These are phyloP conservation scores for Puccinellia tenuiflora DNA, from an alignment of 176 grass and related monocot species.

Conservation along the genomic window DNA sequence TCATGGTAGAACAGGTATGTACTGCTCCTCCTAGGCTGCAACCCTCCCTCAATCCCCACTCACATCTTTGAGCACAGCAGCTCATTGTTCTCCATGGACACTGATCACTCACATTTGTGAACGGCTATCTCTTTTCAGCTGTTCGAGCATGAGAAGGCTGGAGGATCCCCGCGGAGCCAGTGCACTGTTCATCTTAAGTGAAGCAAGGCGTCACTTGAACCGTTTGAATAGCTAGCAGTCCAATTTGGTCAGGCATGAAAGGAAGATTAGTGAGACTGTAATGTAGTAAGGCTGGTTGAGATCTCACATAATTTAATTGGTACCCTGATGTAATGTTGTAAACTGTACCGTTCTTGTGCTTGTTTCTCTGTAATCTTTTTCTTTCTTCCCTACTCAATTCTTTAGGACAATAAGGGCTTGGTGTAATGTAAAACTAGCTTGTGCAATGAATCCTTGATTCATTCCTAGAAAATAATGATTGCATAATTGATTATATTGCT, in stretches of 20 bases:
- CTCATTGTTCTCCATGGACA: neutral
- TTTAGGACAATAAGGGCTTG: slow-evolving; percentile 2
- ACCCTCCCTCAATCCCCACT: neutral
- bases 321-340: neutral
- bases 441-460: slow-evolving; percentile 9
- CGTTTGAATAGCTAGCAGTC: neutral
- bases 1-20: slow-evolving; percentile 46
- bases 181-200: slow-evolving; percentile 45
- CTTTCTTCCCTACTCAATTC: neutral
- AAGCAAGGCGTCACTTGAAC: neutral
- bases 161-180: neutral
- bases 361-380: neutral
- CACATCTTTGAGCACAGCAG: neutral
- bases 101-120: neutral
- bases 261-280: neutral
- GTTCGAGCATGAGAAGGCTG: slow-evolving; percentile 38
- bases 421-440: neutral
- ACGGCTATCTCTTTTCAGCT: neutral
- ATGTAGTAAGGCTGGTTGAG: neutral
- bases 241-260: slow-evolving; percentile 1
- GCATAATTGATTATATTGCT: neutral
- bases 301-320: neutral
- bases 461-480: neutral
- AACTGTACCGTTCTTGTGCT: neutral
- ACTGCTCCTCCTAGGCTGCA: neutral